These are phyloP conservation scores for Irpex sp. DNA, from an alignment of 1,284 basidiomycete species.

Conservation along the genomic window DNA sequence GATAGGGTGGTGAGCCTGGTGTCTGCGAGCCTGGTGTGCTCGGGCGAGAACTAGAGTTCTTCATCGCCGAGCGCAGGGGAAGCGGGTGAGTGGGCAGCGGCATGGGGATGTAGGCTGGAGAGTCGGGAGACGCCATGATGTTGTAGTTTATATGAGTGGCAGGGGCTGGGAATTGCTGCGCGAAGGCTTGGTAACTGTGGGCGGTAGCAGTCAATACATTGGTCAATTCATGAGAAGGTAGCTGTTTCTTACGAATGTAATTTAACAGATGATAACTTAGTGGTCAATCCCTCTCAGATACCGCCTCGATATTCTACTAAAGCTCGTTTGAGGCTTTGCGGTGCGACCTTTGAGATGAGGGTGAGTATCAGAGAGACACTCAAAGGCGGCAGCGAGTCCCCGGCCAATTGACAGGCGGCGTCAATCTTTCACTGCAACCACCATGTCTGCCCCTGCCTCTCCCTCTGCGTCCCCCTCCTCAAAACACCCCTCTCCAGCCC, in stretches of 20 bases:
- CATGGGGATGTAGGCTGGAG: constrained; percentile 23
- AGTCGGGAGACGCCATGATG: constrained; percentile 23
- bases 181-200: not conserved
- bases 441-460: constrained; percentile 15
- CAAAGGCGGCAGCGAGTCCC: not conserved
- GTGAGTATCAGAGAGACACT: not conserved
- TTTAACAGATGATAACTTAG: not conserved
- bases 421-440: constrained; percentile 16
- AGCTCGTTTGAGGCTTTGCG: not conserved
- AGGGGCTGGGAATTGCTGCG: no score
- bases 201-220: not conserved
- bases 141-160: not conserved
- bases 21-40: constrained; percentile 19
- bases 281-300: not conserved
- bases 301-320: not conserved
- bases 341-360: not conserved
- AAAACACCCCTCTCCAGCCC: constrained; percentile 13
- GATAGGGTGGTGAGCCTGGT: constrained; percentile 15
- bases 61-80: constrained; percentile 46
- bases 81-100: constrained; percentile 19
- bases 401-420: not conserved
- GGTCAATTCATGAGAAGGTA: not conserved
- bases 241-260: not conserved
- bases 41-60: constrained; percentile 34
- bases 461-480: constrained; percentile 15